Percentiles rank a stretch among this genome's conserved stretches.
phyloP scores from a whole-genome alignment of 345 rosid genomes.

The Orychophragmus violaceus region DNA sequence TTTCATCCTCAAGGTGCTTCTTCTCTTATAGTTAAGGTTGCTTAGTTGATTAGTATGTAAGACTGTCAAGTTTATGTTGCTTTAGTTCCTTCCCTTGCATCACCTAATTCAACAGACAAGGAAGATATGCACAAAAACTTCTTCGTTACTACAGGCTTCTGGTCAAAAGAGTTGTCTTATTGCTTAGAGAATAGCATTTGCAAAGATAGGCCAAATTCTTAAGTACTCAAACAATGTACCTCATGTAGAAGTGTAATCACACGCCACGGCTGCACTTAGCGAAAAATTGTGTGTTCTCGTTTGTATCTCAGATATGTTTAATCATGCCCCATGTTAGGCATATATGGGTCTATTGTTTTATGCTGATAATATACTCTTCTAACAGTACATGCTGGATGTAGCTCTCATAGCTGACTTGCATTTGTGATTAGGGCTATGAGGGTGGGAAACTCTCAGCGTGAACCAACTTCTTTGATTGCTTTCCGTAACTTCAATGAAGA shows the following conservation, averaged over 20 bases:
- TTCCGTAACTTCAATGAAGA: slow-evolving; percentile 93
- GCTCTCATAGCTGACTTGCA: slow-evolving; percentile 7
- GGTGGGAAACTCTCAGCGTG: slow-evolving; percentile 42
- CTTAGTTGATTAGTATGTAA: neutral
- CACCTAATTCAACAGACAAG: too few species aligned
- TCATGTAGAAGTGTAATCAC: too few species aligned
- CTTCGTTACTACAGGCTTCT: too few species aligned
- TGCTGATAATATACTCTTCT: neutral
- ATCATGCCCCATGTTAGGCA: neutral
- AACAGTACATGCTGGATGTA: neutral
- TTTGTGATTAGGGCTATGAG: slow-evolving; percentile 49
- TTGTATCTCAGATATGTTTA: too few species aligned
- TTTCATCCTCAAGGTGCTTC: neutral
- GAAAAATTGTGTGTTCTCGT: neutral
- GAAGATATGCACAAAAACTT: too few species aligned
- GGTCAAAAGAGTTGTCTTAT: neutral
- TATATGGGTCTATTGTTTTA: neutral
- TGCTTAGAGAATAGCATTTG: neutral
- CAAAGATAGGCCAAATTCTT: neutral
- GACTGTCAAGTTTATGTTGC: neutral
- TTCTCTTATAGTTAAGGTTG: neutral
- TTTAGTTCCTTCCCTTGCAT: too few species aligned
- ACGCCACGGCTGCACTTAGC: neutral
- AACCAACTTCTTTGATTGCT: slow-evolving; percentile 60
- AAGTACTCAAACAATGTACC: neutral